Conservation (phyloP, 2,329 filamentous ascomycete species). For the Diplodia mutila region DNA sequence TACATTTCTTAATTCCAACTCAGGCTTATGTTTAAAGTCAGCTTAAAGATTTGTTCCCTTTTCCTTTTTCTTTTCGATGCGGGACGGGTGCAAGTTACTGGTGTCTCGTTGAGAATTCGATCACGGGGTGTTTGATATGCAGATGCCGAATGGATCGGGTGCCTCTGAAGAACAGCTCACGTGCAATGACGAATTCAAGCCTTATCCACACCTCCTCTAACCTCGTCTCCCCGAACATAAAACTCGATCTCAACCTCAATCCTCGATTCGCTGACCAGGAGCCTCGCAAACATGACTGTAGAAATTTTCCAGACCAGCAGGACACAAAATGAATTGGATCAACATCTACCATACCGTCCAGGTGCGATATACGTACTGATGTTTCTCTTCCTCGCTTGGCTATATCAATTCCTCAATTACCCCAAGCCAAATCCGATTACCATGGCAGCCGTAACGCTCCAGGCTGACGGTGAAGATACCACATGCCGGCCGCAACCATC, state of each 20-base stretch:
- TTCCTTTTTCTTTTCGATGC: neutral
- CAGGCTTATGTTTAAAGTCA: neutral
- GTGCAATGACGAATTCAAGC: slow-evolving; percentile 17
- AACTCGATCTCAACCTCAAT: neutral
- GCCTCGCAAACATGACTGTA: neutral
- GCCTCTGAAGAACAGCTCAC: neutral
- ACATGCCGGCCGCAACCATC: neutral
- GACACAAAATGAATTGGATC: neutral
- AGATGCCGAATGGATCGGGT: neutral
- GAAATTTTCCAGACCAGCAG: neutral
- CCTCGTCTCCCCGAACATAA: too few species aligned
- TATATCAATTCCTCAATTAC: neutral
- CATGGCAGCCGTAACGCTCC: neutral
- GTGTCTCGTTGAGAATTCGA: neutral
- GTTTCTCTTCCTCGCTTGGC: neutral
- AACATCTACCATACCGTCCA: neutral
- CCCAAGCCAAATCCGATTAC: neutral
- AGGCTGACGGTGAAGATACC: neutral
- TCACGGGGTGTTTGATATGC: neutral
- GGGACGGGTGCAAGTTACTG: neutral
- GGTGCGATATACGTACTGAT: neutral
- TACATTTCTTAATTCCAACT: neutral
- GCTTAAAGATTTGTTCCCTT: neutral
- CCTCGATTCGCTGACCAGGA: neutral
- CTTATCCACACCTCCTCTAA: slow-evolving; percentile 8